A percentile compares a stretch with the other conserved stretches of the same genome.
phyloP scores from a whole-genome alignment of 495 filamentous ascomycete genomes.

The Parachaetomium inaequale region DNA sequence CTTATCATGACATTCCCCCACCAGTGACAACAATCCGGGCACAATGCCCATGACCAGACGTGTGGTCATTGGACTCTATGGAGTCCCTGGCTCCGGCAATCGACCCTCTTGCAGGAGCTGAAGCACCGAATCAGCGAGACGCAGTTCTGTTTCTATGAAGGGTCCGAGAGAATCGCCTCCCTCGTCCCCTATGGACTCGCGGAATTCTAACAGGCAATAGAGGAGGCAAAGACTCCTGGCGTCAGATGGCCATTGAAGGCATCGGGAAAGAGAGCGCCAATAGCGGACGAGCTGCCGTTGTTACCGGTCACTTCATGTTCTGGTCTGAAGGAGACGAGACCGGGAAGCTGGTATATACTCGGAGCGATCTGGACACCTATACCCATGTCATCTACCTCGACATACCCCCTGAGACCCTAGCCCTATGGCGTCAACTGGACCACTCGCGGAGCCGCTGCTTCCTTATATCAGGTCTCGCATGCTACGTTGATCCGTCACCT shows the following conservation, averaged over 20 bases:
- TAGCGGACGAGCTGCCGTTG: slow-evolving; percentile 43
- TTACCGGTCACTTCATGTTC: slow-evolving; percentile 61
- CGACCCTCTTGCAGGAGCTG: slow-evolving; percentile 47
- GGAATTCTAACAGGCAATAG: slow-evolving; percentile 45
- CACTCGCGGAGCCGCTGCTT: slow-evolving; percentile 20
- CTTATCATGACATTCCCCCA: no score
- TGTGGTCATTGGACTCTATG: slow-evolving; percentile 57
- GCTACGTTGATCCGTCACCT: no score
- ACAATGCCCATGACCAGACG: no score
- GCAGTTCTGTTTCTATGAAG: slow-evolving; percentile 52
- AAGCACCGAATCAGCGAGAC: slow-evolving; percentile 35
- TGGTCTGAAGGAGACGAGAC: slow-evolving; percentile 45
- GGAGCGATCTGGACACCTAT: slow-evolving; percentile 47
- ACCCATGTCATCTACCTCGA: slow-evolving; percentile 63
- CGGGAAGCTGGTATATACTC: slow-evolving; percentile 40
- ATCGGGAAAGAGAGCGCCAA: slow-evolving; percentile 41
- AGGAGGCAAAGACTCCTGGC: slow-evolving; percentile 42
- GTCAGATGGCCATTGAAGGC: slow-evolving; percentile 48
- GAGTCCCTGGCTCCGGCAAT: slow-evolving; percentile 59
- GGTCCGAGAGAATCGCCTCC: slow-evolving; percentile 48
- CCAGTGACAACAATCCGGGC: no score
- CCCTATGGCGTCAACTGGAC: slow-evolving; percentile 41
- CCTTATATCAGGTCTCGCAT: no score
- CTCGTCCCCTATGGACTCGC: slow-evolving; percentile 51
- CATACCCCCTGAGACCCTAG: slow-evolving; percentile 35